Evolutionary conservation across 2,329 filamentous ascomycete species (phyloP).

Genomic region (Epichloe gansuensis): DNA sequence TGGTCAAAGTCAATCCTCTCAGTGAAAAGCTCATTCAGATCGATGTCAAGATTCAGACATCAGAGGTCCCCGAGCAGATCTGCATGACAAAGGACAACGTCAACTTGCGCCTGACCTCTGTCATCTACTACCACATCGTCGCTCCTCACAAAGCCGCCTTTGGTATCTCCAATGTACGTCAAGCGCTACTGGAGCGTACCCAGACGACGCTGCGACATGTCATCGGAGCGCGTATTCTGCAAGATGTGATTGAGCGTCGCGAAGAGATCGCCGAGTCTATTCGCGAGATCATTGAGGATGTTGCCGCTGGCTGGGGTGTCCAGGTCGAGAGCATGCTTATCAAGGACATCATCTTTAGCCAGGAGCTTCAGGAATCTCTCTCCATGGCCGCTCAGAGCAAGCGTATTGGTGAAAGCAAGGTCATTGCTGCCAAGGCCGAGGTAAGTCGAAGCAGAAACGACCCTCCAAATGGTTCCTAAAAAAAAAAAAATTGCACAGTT

Average conservation of each 20-base stretch:
- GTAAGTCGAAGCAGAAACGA: constrained; percentile 14
- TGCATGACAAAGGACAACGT: constrained; percentile 99
- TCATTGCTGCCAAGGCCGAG: constrained; percentile 93
- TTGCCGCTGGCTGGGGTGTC: constrained; percentile 86
- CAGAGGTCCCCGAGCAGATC: constrained; percentile 88
- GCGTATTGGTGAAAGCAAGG: constrained; percentile 95
- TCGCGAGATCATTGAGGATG: constrained; percentile 93
- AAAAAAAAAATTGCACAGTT: neutral
- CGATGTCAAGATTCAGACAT: constrained; percentile 98
- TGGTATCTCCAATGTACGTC: constrained; percentile 85
- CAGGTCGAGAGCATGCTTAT: constrained; percentile 97
- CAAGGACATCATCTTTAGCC: constrained; percentile 97
- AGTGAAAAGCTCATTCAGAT: constrained; percentile 82
- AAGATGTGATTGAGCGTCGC: constrained; percentile 95
- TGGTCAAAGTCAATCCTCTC: constrained; percentile 94
- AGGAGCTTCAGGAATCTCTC: constrained; percentile 87
- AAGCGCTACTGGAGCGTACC: constrained; percentile 94
- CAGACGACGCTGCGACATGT: constrained; percentile 97
- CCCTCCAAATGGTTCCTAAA: neutral
- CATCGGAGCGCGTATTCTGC: constrained; percentile 84
- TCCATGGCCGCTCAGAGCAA: constrained; percentile 98
- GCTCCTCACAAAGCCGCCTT: constrained; percentile 95
- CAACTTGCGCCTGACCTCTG: constrained; percentile 80
- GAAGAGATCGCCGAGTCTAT: constrained; percentile 95
- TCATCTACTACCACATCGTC: constrained; percentile 98